These are phyloP conservation scores for Cladochytrium replicatum DNA, from an alignment of 192 early-diverging fungal genomes.

Conservation along the genomic window DNA sequence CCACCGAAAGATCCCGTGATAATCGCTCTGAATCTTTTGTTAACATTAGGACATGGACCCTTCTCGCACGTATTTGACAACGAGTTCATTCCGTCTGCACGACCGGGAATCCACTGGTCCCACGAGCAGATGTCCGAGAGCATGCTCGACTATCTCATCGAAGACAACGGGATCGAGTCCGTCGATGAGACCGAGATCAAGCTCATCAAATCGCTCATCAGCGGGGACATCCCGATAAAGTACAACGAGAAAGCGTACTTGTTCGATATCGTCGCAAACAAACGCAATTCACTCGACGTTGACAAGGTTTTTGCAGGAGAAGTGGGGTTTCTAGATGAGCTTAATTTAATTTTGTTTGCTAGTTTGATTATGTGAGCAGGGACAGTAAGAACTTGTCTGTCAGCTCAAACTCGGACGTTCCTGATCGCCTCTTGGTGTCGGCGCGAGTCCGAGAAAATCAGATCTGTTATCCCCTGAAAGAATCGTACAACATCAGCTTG, in stretches of 20 bases:
- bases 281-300: conserved; percentile 86
- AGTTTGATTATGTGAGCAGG: conserved; percentile 47
- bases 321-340: conserved; percentile 30
- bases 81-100: conserved; percentile 61
- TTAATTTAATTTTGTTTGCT: neutral
- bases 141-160: conserved; percentile 75
- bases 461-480: conserved; percentile 83
- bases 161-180: conserved; percentile 57
- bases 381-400: conserved; percentile 73
- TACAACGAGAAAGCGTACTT: conserved; percentile 52
- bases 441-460: conserved; percentile 81
- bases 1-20: conserved; percentile 10
- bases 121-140: conserved; percentile 74
- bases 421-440: conserved; percentile 61
- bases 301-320: conserved; percentile 84
- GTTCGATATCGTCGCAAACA: conserved; percentile 96
- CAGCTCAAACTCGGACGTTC: conserved; percentile 45
- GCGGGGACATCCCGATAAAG: conserved; percentile 29
- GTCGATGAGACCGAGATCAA: conserved; percentile 44
- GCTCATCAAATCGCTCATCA: conserved; percentile 67
- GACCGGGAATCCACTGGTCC: conserved; percentile 30
- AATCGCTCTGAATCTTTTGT: no score
- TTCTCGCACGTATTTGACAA: conserved; percentile 94
- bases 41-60: conserved; percentile 97
- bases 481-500: conserved; percentile 63